Evolutionary conservation across 345 rosid species (phyloP).

Genomic region (Hibiscus mutabilis): DNA sequence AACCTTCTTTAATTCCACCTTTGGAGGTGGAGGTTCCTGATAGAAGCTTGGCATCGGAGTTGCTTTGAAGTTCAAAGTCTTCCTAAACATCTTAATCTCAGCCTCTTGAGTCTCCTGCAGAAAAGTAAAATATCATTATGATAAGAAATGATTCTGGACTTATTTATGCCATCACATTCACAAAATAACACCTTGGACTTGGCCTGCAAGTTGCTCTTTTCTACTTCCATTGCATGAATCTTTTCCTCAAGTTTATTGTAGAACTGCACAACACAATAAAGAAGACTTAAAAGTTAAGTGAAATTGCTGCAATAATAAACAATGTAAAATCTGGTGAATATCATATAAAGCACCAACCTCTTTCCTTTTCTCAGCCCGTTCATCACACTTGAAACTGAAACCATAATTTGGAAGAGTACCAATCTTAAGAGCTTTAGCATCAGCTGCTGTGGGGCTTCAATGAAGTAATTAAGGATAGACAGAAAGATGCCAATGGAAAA

Average conservation of each 20-base stretch:
- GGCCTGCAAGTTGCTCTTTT: slow-evolving; percentile 70
- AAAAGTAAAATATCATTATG: slow-evolving; percentile 4
- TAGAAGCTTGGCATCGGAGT: slow-evolving; percentile 98
- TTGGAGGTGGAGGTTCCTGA: slow-evolving; percentile 94
- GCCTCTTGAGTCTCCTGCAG: slow-evolving; percentile 91
- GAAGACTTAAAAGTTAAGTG: slow-evolving; percentile 2
- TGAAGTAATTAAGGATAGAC: slow-evolving; percentile 28
- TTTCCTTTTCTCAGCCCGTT: slow-evolving; percentile 95
- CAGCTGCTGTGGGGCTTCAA: slow-evolving; percentile 61
- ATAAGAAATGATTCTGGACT: background rate
- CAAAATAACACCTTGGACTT: slow-evolving; percentile 70
- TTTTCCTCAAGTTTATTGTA: slow-evolving; percentile 94
- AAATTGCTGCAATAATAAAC: background rate
- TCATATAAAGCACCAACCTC: slow-evolving; percentile 55
- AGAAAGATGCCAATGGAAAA: no score
- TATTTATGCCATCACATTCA: slow-evolving; percentile 4
- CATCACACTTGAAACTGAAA: slow-evolving; percentile 92
- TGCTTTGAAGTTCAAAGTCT: slow-evolving; percentile 89
- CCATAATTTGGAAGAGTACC: slow-evolving; percentile 94
- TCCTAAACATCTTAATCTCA: slow-evolving; percentile 82
- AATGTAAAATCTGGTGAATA: slow-evolving; percentile 3
- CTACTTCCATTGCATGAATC: slow-evolving; percentile 89
- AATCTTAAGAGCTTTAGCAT: slow-evolving; percentile 53
- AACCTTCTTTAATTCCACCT: slow-evolving; percentile 89
- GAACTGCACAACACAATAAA: slow-evolving; percentile 46